Percentiles rank a stretch among this genome's conserved stretches.
Evolutionary conservation across 805 yeast genomes (phyloP).

Genomic region (Candida fluviatilis): DNA sequence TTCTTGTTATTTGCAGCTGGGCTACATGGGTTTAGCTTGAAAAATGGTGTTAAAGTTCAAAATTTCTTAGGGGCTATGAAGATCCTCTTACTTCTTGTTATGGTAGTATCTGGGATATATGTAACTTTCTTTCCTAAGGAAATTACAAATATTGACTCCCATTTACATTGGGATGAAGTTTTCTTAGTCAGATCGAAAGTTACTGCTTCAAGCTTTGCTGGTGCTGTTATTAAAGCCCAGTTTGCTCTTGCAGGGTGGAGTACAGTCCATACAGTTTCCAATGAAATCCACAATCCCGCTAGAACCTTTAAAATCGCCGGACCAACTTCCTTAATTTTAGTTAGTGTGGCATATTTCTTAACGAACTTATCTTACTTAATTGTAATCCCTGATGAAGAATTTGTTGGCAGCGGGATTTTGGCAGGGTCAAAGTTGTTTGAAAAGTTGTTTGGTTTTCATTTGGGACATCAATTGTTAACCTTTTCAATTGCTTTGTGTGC

Average conservation of each 20-base stretch:
- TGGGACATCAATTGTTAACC: slow-evolving; percentile 54
- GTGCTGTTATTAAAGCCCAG: slow-evolving; percentile 54
- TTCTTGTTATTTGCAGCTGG: slow-evolving; percentile 25
- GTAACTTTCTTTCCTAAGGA: slow-evolving; percentile 48
- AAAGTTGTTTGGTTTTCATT: slow-evolving; percentile 47
- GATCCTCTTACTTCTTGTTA: slow-evolving; percentile 46
- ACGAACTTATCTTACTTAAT: slow-evolving; percentile 55
- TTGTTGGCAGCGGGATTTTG: slow-evolving; percentile 51
- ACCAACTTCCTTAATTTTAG: slow-evolving; percentile 46
- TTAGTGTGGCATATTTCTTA: slow-evolving; percentile 45
- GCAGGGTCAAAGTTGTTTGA: slow-evolving; percentile 57
- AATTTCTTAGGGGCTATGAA: slow-evolving; percentile 62
- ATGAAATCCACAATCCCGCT: slow-evolving; percentile 57
- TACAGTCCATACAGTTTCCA: slow-evolving; percentile 54
- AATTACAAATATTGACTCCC: slow-evolving; percentile 41
- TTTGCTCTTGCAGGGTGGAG: slow-evolving; percentile 66
- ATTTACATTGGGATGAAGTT: slow-evolving; percentile 30
- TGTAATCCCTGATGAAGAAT: slow-evolving; percentile 50
- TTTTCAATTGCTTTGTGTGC: slow-evolving; percentile 57
- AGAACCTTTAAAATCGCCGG: slow-evolving; percentile 60
- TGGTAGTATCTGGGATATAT: slow-evolving; percentile 57
- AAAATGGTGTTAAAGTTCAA: slow-evolving; percentile 57
- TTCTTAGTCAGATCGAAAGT: slow-evolving; percentile 28
- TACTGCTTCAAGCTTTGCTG: slow-evolving; percentile 44
- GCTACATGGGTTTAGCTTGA: slow-evolving; percentile 58